A percentile compares a stretch with the other conserved stretches of the same genome.
phyloP scores from a whole-genome alignment of 768 basidiomycete species.

The Termitomyces sp. region DNA sequence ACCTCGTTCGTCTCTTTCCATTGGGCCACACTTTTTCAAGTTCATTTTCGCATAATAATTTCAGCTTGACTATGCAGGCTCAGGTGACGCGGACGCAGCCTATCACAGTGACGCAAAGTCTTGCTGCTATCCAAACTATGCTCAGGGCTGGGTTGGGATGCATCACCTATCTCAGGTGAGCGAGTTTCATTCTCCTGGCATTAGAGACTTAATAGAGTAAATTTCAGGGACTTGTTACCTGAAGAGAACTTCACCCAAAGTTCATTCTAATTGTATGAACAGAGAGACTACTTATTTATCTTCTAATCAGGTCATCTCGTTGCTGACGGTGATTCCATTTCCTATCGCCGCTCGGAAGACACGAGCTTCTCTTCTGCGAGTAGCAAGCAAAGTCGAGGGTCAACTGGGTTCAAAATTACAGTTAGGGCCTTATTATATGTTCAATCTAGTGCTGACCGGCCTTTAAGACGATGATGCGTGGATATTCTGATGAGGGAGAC shows the following conservation, averaged over 20 bases:
- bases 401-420: constrained; percentile 70
- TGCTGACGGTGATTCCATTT: constrained; percentile 35
- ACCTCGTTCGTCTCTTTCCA: not conserved
- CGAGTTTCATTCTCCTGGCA: not conserved
- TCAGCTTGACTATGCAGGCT: constrained; percentile 23
- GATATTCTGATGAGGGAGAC: constrained; percentile 80
- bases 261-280: constrained; percentile 17
- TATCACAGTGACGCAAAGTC: constrained; percentile 54
- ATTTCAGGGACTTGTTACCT: constrained; percentile 61
- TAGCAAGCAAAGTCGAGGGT: constrained; percentile 30
- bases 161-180: constrained; percentile 68
- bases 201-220: not conserved
- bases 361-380: constrained; percentile 32
- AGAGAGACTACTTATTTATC: not conserved
- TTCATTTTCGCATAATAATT: not conserved
- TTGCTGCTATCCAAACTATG: constrained; percentile 67
- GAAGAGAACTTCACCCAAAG: constrained; percentile 75
- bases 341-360: constrained; percentile 21
- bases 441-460: not conserved
- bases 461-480: constrained; percentile 57
- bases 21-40: not conserved
- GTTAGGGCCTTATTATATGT: constrained; percentile 16
- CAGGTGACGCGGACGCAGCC: constrained; percentile 32
- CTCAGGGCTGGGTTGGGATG: constrained; percentile 69
- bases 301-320: constrained; percentile 45